Base-by-base conservation (phyloP, 2,329 filamentous ascomycete genomes). In the Geosmithia putterillii region DNA sequence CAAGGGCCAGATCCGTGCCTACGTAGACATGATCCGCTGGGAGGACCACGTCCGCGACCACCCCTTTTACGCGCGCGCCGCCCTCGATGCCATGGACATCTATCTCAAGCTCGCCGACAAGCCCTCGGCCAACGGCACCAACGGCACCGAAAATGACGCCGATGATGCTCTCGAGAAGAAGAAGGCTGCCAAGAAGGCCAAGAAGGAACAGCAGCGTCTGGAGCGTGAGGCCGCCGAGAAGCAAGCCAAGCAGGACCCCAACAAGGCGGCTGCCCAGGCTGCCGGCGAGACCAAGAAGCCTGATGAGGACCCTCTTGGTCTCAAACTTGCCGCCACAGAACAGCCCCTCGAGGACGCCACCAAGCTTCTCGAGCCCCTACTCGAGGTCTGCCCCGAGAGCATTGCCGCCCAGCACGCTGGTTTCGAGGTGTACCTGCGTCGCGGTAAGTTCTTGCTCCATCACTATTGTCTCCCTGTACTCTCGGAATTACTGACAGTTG, bases 11-110 rank as follows among this genome's bases (percentile, higher is more conserved):
- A 86, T 96, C 47, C 75, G 90, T 45, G 86, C 92, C 1, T 98
- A 98, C 58, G 71, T 98, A 36, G 89, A 95, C 53, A 95, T 98
- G 87, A 73, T 98, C 40, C 79, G 84, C 52, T 98, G 92, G 94
- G 90, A 96, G 59, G 89, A 98, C 57, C 79, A 81, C 48, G 65
- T 96, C 38, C 81, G 88, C 44, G 85, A 94, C 54, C 92, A 98
- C 59, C 92, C 92, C 1, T 95, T 94, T 67, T 98, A 86, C 65
- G 82, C 83, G 4, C 75, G 87, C 38, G 85, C 86, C 41, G 90
- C 92, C 1, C 68, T 95, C 20, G 79, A 81, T 43, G 89, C 90
- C 6, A 75, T 94, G 47, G 76, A 81, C 47, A 71, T 94, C 25
- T 96, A 95, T 59, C 58, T 94, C 22, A 70, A 79, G 49, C 72